phyloP scores from a whole-genome alignment of 345 rosid species.

The Euphorbia peplus region DNA sequence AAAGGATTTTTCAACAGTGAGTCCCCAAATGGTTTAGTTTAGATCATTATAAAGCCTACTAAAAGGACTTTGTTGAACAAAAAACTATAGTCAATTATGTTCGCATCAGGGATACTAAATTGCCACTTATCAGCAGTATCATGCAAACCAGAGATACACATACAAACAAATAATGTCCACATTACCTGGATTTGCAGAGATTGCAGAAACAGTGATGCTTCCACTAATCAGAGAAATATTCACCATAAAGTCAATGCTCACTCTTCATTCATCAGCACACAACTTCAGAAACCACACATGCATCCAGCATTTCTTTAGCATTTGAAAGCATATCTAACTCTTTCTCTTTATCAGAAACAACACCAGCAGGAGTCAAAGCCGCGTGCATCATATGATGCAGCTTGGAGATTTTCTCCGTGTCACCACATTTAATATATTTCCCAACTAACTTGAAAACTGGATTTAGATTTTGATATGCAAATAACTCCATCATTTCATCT shows the following conservation, averaged over 20 bases:
- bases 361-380: constrained; percentile 9
- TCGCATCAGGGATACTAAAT: not conserved
- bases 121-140: too few relatives aligned
- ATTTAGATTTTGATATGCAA: constrained; percentile 22
- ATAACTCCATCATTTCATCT: constrained; percentile 28
- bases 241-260: not conserved
- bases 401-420: constrained; percentile 14
- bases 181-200: constrained; percentile 5
- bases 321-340: constrained; percentile 11
- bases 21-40: too few relatives aligned
- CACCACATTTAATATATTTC: constrained; percentile 13
- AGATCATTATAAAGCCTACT: not conserved
- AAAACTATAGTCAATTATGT: not conserved
- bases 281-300: constrained; percentile 22
- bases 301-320: constrained; percentile 16
- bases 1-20: not conserved
- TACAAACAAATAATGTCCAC: not conserved
- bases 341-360: constrained; percentile 12
- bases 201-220: not conserved
- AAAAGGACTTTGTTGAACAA: not conserved
- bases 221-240: constrained; percentile 1
- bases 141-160: not conserved
- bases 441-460: constrained; percentile 21
- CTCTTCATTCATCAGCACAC: constrained; percentile 17
- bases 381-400: constrained; percentile 19